Evolutionary conservation across 1,284 basidiomycete species (phyloP).

Genomic region (Moniliella sp.): DNA sequence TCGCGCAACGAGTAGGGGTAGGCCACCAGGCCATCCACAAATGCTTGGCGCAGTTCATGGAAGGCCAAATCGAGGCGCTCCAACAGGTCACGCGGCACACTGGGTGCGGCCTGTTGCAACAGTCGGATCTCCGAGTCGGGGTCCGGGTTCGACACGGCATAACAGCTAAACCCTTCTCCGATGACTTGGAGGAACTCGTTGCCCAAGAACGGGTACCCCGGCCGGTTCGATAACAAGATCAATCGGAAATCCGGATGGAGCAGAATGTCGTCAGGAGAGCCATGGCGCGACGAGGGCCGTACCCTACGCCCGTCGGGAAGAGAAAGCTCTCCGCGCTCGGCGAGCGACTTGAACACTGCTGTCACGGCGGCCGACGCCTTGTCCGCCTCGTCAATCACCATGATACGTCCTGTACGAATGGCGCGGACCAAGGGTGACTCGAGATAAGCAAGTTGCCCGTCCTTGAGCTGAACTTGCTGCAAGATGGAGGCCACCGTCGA

Average conservation of each 20-base stretch:
- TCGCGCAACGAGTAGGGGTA: conserved; percentile 35
- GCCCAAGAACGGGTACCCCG: conserved; percentile 31
- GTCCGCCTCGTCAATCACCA: conserved; percentile 36
- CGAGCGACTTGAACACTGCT: conserved; percentile 32
- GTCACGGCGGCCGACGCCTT: conserved; percentile 33
- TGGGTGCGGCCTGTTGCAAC: conserved; percentile 28
- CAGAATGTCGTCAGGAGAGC: conserved; percentile 9
- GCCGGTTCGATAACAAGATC: conserved; percentile 34
- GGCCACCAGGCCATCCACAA: conserved; percentile 26
- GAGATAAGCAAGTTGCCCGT: conserved; percentile 26
- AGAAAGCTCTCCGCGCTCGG: conserved; percentile 32
- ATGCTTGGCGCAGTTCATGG: conserved; percentile 31
- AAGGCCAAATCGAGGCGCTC: conserved; percentile 29
- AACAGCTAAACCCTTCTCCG: conserved; percentile 32
- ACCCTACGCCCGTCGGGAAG: conserved; percentile 32
- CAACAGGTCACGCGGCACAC: conserved; percentile 16
- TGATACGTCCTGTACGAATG: conserved; percentile 27
- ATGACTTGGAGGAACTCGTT: conserved; percentile 32
- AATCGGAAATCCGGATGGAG: conserved; percentile 33
- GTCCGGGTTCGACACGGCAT: conserved; percentile 33
- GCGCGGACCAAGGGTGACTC: conserved; percentile 34
- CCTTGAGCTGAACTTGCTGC: conserved; percentile 27
- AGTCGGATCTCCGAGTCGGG: conserved; percentile 28
- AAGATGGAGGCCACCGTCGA: conserved; percentile 25
- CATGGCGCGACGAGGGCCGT: conserved; percentile 7